Base-by-base conservation (phyloP, 495 filamentous ascomycete genomes). In the Penicillium arizonense region DNA sequence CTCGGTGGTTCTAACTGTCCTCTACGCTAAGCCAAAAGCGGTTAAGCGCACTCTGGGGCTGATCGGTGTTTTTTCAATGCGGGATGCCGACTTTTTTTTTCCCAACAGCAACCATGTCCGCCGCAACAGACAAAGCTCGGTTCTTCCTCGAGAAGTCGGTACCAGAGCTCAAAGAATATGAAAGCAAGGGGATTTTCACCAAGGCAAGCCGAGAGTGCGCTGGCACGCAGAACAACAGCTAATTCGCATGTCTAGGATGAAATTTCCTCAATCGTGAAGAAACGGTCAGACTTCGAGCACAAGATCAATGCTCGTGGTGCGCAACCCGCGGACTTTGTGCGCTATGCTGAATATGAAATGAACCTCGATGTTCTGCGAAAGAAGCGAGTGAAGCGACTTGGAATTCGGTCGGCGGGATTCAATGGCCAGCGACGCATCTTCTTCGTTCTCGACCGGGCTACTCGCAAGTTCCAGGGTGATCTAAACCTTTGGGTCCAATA, bases 221-320 rank as follows among this genome's bases (percentile, higher is more conserved):
- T 13, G 44, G n/a, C 11, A 23, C n/a, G 35, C 24, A 23, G 50
- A 44, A 42, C 35, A 50, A 40, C 40, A 52, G 47, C 44, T 62
- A 42, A 54, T 34, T 20, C 18, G 28, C 28, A 56, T 47, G 36
- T 59, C 8, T 53, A 92, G 85, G 86, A 91, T 56, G 91, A 97
- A 74, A 96, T 97, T 67, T 76, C 80, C 52, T 83, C 87, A 23
- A 91, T 98, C 46, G 82, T 93, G 40, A 85, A 84, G 64, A 96
- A 92, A 62, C 86, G 95, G 52, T 93, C 90, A 62, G 90, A 91
- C 58, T 96, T 91, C 62, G 94, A 98, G 68, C 91, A 96, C 76
- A 86, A 85, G 43, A 77, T 97, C 57, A 89, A 95, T 57, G 83
- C 89, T 12, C 83, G 90, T 8, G 89, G 91, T 43, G 84, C 86